Percentiles rank a stretch among this genome's conserved stretches.
Evolutionary conservation across 441 rosid species (phyloP).

Genomic region (Croton setiger): DNA sequence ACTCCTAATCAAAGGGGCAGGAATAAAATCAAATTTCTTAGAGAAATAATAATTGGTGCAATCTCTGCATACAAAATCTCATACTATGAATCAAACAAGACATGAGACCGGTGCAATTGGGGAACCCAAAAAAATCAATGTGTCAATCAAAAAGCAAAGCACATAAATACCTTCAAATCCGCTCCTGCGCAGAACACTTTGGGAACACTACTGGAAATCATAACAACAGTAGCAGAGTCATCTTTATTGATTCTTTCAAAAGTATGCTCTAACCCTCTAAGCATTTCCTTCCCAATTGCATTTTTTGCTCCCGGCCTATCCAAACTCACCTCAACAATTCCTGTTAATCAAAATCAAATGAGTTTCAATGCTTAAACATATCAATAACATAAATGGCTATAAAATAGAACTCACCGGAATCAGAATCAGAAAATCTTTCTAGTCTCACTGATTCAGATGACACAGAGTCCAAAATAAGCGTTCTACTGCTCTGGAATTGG

Average conservation of each 20-base stretch:
- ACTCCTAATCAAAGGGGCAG: background rate
- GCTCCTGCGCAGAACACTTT: slow-evolving; percentile 90
- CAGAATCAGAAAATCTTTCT: slow-evolving; percentile 50
- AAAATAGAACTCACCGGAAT: slow-evolving; percentile 49
- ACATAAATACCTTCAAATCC: slow-evolving; percentile 69
- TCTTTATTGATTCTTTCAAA: slow-evolving; percentile 57
- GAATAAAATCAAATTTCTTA: background rate
- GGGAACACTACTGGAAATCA: slow-evolving; percentile 72
- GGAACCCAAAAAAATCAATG: background rate
- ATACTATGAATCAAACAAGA: background rate
- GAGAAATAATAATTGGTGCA: background rate
- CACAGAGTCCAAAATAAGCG: slow-evolving; percentile 63
- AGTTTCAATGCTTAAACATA: background rate
- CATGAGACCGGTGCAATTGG: background rate
- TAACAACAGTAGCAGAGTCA: slow-evolving; percentile 58
- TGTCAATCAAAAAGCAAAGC: background rate
- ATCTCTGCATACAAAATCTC: background rate
- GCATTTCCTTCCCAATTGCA: slow-evolving; percentile 75
- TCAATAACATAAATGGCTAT: background rate
- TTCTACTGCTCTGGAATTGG: slow-evolving; percentile 44
- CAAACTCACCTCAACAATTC: slow-evolving; percentile 73
- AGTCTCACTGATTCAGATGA: slow-evolving; percentile 65
- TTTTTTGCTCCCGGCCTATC: slow-evolving; percentile 65
- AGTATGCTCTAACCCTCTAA: slow-evolving; percentile 51
- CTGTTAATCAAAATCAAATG: slow-evolving; percentile 29